Conservation (phyloP, 2,329 filamentous ascomycete genomes). For the Decorospora gaudefroyi region DNA sequence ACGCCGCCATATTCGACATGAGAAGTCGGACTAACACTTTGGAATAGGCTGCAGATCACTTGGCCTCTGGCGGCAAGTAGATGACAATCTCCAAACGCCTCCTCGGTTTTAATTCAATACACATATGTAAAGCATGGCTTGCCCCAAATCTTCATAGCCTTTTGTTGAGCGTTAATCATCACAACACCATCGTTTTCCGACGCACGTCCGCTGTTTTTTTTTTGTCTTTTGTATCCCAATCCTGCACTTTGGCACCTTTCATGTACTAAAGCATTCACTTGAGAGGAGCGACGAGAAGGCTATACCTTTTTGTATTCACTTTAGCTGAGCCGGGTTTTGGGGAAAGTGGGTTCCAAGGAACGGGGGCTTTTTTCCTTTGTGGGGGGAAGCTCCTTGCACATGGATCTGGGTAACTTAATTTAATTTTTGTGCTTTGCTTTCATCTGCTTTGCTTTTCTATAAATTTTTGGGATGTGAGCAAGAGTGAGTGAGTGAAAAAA, state of each 20-base stretch:
- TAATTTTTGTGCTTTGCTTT: slow-evolving; percentile 9
- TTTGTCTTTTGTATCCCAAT: neutral
- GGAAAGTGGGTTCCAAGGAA: neutral
- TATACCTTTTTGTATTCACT: neutral
- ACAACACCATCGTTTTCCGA: slow-evolving; percentile 4
- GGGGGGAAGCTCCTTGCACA: slow-evolving; percentile 10
- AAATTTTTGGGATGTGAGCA: too few relatives aligned
- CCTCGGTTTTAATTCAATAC: neutral
- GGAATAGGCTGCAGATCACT: slow-evolving; percentile 42
- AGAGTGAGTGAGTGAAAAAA: too few relatives aligned
- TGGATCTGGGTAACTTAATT: slow-evolving; percentile 10
- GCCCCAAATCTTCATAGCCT: slow-evolving; percentile 25
- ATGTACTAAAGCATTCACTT: slow-evolving; percentile 11
- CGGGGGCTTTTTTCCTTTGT: slow-evolving; percentile 3
- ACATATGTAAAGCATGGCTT: slow-evolving; percentile 37
- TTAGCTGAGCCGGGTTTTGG: slow-evolving; percentile 3
- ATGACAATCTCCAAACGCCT: neutral
- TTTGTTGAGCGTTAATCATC: slow-evolving; percentile 29
- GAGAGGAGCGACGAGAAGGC: neutral
- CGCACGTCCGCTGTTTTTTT: too few relatives aligned
- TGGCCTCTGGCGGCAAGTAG: slow-evolving; percentile 34
- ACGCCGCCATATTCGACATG: neutral
- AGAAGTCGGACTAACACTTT: slow-evolving; percentile 23
- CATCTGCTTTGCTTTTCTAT: too few relatives aligned
- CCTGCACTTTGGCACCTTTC: slow-evolving; percentile 9